Evolutionary conservation across 192 early-diverging fungal genomes (phyloP).

Genomic region (Dissophora globulifera): DNA sequence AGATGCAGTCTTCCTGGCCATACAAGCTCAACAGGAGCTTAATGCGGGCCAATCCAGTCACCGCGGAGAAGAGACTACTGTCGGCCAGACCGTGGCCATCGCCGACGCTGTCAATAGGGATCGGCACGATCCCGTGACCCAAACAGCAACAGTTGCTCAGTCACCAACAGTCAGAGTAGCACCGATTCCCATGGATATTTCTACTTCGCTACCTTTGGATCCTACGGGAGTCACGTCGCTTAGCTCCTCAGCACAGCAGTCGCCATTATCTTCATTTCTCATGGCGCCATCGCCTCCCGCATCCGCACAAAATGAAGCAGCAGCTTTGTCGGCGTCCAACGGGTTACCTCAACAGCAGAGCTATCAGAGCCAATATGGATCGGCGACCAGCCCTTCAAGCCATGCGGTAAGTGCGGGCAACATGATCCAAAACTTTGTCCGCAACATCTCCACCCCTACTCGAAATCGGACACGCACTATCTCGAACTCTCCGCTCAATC

Average conservation of each 20-base stretch:
- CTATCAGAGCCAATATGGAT: too few species aligned
- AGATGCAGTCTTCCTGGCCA: background rate
- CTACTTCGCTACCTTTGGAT: background rate
- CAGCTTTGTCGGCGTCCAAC: too few species aligned
- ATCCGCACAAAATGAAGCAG: background rate
- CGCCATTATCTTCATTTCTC: constrained; percentile 37
- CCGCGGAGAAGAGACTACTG: too few species aligned
- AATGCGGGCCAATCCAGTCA: too few species aligned
- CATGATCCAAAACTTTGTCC: constrained; percentile 44
- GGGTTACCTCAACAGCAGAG: too few species aligned
- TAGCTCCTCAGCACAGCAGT: constrained; percentile 22
- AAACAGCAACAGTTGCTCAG: background rate
- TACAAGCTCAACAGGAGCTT: too few species aligned
- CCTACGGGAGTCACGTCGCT: background rate
- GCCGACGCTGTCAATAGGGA: background rate
- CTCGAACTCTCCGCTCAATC: constrained; percentile 38
- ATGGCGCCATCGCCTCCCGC: constrained; percentile 41
- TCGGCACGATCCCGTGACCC: background rate
- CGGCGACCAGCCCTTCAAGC: constrained; percentile 22
- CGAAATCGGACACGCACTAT: constrained; percentile 35
- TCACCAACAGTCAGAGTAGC: background rate
- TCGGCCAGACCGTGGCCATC: background rate
- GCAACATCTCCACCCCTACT: constrained; percentile 31
- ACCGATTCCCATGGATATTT: constrained; percentile 28
- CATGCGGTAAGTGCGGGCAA: constrained; percentile 11